These are phyloP conservation scores for Pseudopyricularia javanii DNA, from an alignment of 2,329 filamentous ascomycete genomes.

Conservation along the genomic window DNA sequence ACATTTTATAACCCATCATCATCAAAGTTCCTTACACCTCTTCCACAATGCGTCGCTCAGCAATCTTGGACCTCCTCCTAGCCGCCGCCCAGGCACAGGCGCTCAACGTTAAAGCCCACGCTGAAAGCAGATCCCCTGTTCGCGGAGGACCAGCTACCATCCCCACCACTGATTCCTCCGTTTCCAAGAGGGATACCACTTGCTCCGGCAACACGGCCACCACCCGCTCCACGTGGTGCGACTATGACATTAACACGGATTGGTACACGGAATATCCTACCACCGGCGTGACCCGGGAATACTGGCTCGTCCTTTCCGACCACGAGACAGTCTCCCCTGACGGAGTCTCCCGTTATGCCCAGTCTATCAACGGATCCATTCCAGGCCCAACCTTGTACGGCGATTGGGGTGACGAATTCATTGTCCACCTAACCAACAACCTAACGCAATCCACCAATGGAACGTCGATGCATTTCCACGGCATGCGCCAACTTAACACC, in stretches of 20 bases:
- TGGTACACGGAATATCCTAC: conserved; percentile 26
- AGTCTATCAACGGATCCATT: conserved; percentile 61
- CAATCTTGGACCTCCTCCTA: no score
- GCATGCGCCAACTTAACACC: conserved; percentile 16
- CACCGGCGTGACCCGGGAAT: conserved; percentile 37
- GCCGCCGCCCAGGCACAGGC: no score
- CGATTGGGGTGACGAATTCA: conserved; percentile 59
- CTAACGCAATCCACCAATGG: conserved; percentile 12
- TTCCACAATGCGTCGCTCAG: no score
- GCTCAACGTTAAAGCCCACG: no score
- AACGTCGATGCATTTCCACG: conserved; percentile 22
- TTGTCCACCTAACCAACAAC: conserved; percentile 53
- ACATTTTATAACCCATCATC: no score
- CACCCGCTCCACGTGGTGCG: conserved; percentile 23
- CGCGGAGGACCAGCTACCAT: no score
- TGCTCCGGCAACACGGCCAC: not conserved
- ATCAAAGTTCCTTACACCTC: no score
- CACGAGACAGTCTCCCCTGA: conserved; percentile 20
- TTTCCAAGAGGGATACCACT: no score
- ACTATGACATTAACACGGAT: conserved; percentile 34
- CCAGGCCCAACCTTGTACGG: conserved; percentile 62
- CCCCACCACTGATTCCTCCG: no score
- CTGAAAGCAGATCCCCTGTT: no score
- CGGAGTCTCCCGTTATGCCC: conserved; percentile 25
- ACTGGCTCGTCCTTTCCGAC: conserved; percentile 24